A percentile compares a stretch with the other conserved stretches of the same genome.
Conservation (phyloP, 2,329 filamentous ascomycete genomes). For the Chrysoporthe puriensis region DNA sequence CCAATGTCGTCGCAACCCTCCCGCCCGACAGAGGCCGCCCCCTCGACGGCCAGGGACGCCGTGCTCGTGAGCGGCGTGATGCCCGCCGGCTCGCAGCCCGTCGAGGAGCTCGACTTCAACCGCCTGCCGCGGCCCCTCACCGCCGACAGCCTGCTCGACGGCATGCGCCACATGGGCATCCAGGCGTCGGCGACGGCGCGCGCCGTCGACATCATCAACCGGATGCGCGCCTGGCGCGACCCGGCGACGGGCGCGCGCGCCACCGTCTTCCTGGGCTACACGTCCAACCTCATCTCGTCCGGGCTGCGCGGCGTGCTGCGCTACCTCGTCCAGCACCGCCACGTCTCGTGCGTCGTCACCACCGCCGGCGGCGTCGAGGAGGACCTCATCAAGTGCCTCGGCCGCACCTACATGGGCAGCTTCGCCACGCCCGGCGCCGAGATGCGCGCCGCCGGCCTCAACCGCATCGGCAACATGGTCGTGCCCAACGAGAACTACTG, state of each 20-base stretch:
- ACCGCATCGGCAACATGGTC: constrained; percentile 92
- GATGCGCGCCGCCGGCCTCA: constrained; percentile 83
- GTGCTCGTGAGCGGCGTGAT: constrained; percentile 85
- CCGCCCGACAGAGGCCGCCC: constrained; percentile 50
- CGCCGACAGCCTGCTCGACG: constrained; percentile 79
- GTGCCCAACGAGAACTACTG: constrained; percentile 98
- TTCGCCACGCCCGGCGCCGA: constrained; percentile 78
- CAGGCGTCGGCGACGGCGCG: constrained; percentile 75
- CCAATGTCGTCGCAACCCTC: not conserved
- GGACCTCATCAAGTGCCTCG: constrained; percentile 97
- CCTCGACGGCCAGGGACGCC: constrained; percentile 71
- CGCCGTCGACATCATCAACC: constrained; percentile 89
- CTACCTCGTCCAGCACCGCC: constrained; percentile 89
- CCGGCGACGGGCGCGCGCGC: constrained; percentile 78
- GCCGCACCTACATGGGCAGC: constrained; percentile 81
- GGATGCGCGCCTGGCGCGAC: constrained; percentile 87
- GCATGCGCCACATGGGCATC: constrained; percentile 85
- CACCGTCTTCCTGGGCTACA: constrained; percentile 97
- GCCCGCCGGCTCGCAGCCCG: constrained; percentile 75
- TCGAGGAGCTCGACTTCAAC: constrained; percentile 93
- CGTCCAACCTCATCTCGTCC: constrained; percentile 95
- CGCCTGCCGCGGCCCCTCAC: constrained; percentile 77
- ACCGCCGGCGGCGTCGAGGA: constrained; percentile 96
- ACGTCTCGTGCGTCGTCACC: constrained; percentile 91
- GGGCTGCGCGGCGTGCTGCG: constrained; percentile 89